Base-by-base conservation (phyloP, 2,329 filamentous ascomycete species). In the Colletotrichum horii region DNA sequence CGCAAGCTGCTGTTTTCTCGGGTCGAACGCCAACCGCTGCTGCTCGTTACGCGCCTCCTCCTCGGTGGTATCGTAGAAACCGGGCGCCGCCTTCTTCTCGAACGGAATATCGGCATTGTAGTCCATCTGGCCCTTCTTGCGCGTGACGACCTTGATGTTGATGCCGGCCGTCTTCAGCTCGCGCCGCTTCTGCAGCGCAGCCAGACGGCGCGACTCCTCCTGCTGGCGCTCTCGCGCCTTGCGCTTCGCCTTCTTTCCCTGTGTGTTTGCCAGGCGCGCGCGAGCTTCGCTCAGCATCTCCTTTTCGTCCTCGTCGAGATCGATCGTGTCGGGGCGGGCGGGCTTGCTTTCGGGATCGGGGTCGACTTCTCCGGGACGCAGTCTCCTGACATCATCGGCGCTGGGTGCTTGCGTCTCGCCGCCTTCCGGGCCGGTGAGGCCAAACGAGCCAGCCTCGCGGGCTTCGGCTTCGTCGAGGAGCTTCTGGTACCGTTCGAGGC, bases 91-190 rank as follows among this genome's bases (percentile, higher is more conserved):
- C 78, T 95, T 94, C 85, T 97, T 98, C 84, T 99, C 97, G 79
- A 99, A 98, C 0, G 97, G 97, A 78, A 99, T 98, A 80, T 99
- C 97, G 80, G 97, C 97, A 85, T 99, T 99, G 88, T 99, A 99
- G 85, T 99, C 97, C 95, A 99, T 99, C 87, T 98, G 94, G 1
- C 97, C 97, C 88, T 95, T 93, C 88, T 98, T 98, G 76, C 94
- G 92, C 16, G 94, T 97, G 4, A 93, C 93, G 73, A 98, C 93
- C 86, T 98, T 99, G 87, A 98, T 96, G 84, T 99, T 99, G 86
- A 99, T 98, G 64, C 97, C 97, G 3, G 97, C 96, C 83, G 96
- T 97, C 87, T 99, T 99, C 78, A 99, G 91, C 86, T 99, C 97
- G 79, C 97, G 92, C 52, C 97, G 93, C 88, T 99, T 99, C 87